Percentiles rank a stretch among this genome's conserved stretches.
phyloP scores from a whole-genome alignment of 2,329 filamentous ascomycete species.

The Ascochyta lentis region DNA sequence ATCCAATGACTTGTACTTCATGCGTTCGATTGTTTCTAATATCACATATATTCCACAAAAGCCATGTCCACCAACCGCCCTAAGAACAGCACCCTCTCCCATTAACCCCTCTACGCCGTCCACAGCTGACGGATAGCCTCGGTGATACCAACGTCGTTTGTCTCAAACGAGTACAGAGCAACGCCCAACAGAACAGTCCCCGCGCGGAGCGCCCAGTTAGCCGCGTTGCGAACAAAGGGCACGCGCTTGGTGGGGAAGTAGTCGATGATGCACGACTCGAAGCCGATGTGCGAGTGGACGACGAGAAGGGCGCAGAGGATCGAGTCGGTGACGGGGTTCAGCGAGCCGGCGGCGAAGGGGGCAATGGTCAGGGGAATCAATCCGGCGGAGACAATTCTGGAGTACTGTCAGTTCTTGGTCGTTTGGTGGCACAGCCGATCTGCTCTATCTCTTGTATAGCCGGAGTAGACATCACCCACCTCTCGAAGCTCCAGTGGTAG shows the following conservation, averaged over 20 bases:
- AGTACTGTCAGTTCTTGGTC: not conserved
- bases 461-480: conserved; percentile 50
- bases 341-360: conserved; percentile 88
- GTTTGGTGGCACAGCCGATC: too few relatives aligned
- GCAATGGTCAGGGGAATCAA: conserved; percentile 87
- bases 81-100: not conserved
- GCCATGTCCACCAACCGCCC: not conserved
- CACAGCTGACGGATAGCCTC: conserved; percentile 89
- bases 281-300: conserved; percentile 94
- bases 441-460: not conserved
- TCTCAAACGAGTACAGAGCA: conserved; percentile 98
- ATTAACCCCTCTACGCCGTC: conserved; percentile 67
- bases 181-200: conserved; percentile 82
- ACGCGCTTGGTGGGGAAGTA: conserved; percentile 80
- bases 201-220: conserved; percentile 79
- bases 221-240: conserved; percentile 69
- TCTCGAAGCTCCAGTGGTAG: conserved; percentile 98
- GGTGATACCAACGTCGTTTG: conserved; percentile 93
- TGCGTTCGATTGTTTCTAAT: conserved; percentile 9
- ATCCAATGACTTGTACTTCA: not conserved
- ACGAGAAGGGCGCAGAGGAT: conserved; percentile 82
- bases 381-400: conserved; percentile 75
- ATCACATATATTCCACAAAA: conserved; percentile 21
- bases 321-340: conserved; percentile 89
- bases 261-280: conserved; percentile 87